Evolutionary conservation across 2,329 filamentous ascomycete genomes (phyloP).

Genomic region (Fusarium albosuccineum): DNA sequence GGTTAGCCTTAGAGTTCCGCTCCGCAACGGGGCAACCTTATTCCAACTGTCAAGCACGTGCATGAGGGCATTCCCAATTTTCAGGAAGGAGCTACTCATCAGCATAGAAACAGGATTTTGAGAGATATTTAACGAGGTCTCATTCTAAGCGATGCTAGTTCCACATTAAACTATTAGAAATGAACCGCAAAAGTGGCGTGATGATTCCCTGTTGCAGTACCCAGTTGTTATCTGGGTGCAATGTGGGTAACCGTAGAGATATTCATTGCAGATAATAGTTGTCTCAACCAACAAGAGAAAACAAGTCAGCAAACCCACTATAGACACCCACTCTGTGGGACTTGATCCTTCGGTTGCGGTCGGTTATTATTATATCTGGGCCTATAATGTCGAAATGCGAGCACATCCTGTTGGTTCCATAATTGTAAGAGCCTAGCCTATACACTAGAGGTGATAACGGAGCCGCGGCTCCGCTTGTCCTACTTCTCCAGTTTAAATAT

Average conservation of each 20-base stretch:
- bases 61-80: background rate
- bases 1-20: too few species aligned
- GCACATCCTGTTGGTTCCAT: conserved; percentile 1
- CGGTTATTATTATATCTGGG: background rate
- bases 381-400: conserved; percentile 1
- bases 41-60: background rate
- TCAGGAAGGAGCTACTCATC: background rate
- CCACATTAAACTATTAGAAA: too few species aligned
- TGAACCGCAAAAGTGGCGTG: too few species aligned
- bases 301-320: too few species aligned
- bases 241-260: too few species aligned
- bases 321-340: background rate
- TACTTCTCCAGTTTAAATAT: conserved; percentile 6
- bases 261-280: too few species aligned
- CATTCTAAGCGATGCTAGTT: background rate
- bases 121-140: background rate
- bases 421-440: background rate
- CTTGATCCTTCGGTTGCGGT: background rate
- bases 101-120: background rate
- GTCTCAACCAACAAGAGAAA: background rate
- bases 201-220: too few species aligned
- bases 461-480: background rate
- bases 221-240: too few species aligned
- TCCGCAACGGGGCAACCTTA: background rate
- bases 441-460: conserved; percentile 1